Conservation (phyloP, 257 asterid species). For the Knoxia roxburghii region DNA sequence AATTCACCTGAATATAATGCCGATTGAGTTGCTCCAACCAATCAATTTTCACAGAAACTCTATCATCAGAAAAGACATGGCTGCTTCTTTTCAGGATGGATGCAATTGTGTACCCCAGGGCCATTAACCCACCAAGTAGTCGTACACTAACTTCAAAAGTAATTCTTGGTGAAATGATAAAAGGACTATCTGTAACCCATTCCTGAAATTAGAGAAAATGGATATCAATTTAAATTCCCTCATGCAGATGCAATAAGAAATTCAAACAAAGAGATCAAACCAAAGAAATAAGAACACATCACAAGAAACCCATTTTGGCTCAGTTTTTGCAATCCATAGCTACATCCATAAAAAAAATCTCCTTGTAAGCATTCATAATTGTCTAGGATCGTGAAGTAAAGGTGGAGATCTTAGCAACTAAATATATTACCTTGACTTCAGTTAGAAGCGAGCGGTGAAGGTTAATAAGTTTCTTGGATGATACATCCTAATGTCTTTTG, state of each 20-base stretch:
- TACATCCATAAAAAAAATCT: not conserved
- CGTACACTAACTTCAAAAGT: slow-evolving; percentile 98
- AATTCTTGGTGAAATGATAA: slow-evolving; percentile 94
- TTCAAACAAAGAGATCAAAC: not conserved
- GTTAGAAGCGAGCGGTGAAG: no score
- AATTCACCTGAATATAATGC: slow-evolving; percentile 74
- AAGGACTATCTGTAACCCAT: slow-evolving; percentile 95
- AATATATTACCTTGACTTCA: not conserved
- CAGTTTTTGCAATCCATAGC: not conserved
- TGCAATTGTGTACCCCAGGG: slow-evolving; percentile 93
- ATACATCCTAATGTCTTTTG: not conserved
- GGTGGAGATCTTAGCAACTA: not conserved
- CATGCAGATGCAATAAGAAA: not conserved
- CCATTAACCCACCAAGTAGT: slow-evolving; percentile 99
- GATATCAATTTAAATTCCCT: no score
- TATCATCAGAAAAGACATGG: slow-evolving; percentile 72
- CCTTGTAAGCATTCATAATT: not conserved
- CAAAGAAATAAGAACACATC: not conserved
- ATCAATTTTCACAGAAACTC: slow-evolving; percentile 77
- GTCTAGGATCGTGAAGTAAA: not conserved
- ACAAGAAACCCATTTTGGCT: not conserved
- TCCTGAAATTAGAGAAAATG: slow-evolving; percentile 64
- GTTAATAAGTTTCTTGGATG: not conserved
- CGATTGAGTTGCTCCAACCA: slow-evolving; percentile 99
- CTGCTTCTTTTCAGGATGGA: slow-evolving; percentile 94